These are phyloP conservation scores for Mucor indicus DNA, from an alignment of 371 early-diverging fungal species.

Conservation along the genomic window DNA sequence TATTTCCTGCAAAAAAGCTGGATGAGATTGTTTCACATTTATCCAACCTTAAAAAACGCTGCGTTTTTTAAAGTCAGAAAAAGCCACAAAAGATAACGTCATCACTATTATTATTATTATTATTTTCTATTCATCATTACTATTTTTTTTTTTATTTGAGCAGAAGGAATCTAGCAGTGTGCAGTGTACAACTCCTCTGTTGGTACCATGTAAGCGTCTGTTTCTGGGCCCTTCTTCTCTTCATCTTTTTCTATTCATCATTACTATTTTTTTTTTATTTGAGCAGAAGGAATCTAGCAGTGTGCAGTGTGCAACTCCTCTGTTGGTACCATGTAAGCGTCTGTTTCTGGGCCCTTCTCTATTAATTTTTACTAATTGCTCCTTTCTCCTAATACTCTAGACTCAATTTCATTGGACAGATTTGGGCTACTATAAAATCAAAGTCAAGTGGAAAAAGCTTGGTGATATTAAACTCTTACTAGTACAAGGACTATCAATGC, in stretches of 20 bases:
- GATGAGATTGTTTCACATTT: too few relatives aligned
- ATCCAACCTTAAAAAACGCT: slow-evolving; percentile 8
- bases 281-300: slow-evolving; percentile 6
- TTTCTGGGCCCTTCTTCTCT: not conserved
- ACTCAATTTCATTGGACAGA: not conserved
- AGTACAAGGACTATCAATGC: too few relatives aligned
- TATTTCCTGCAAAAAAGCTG: too few relatives aligned
- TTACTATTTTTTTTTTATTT: not conserved
- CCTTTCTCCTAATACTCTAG: not conserved
- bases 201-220: slow-evolving; percentile 12
- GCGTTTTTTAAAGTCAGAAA: slow-evolving; percentile 6
- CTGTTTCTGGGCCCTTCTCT: slow-evolving; percentile 9
- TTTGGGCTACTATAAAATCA: too few relatives aligned
- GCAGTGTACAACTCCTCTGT: slow-evolving; percentile 15
- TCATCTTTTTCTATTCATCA: not conserved
- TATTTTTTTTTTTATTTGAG: slow-evolving; percentile 1
- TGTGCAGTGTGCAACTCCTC: slow-evolving; percentile 6
- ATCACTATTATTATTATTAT: slow-evolving; percentile 6
- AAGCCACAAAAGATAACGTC: slow-evolving; percentile 4
- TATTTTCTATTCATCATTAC: not conserved
- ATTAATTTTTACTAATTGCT: not conserved
- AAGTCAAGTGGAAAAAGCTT: not conserved
- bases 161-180: slow-evolving; percentile 9
- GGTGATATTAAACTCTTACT: slow-evolving; percentile 1
- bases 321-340: slow-evolving; percentile 12